Evolutionary conservation across 768 basidiomycete genomes (phyloP).

Genomic region (Rubroboletus pulcherrimus): DNA sequence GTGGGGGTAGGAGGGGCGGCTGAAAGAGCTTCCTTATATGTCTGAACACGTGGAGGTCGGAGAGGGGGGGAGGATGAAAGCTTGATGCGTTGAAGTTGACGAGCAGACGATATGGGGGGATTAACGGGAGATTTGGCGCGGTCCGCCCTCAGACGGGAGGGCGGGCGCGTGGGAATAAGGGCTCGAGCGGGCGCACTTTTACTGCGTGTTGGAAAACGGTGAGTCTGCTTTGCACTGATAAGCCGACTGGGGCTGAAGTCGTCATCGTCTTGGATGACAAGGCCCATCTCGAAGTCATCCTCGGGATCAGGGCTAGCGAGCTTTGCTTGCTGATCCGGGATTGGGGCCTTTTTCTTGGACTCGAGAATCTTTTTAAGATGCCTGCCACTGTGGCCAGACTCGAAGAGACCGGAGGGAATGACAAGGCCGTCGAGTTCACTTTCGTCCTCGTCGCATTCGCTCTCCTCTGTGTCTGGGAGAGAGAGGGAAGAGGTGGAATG

Average conservation of each 20-base stretch:
- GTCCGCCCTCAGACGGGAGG: constrained; percentile 57
- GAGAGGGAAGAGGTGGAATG: constrained; percentile 64
- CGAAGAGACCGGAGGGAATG: constrained; percentile 72
- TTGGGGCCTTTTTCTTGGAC: constrained; percentile 51
- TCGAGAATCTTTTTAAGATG: constrained; percentile 51
- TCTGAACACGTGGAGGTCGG: constrained; percentile 52
- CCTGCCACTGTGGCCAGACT: constrained; percentile 57
- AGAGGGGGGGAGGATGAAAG: constrained; percentile 69
- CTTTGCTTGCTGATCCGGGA: constrained; percentile 51
- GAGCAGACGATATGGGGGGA: constrained; percentile 65
- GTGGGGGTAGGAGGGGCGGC: constrained; percentile 47
- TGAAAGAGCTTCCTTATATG: constrained; percentile 54
- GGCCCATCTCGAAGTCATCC: constrained; percentile 82
- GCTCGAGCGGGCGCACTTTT: constrained; percentile 55
- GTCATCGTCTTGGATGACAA: constrained; percentile 78
- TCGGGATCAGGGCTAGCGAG: constrained; percentile 62
- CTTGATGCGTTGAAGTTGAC: constrained; percentile 64
- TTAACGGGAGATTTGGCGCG: constrained; percentile 71
- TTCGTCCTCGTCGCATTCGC: constrained; percentile 63
- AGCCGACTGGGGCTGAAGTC: constrained; percentile 81
- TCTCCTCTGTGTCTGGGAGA: constrained; percentile 68
- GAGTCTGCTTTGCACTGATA: constrained; percentile 44
- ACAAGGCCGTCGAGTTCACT: constrained; percentile 79
- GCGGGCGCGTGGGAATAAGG: constrained; percentile 52
- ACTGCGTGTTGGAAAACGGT: constrained; percentile 48